Conservation (phyloP, 2,329 filamentous ascomycete genomes). For the Talaromyces verruculosus region DNA sequence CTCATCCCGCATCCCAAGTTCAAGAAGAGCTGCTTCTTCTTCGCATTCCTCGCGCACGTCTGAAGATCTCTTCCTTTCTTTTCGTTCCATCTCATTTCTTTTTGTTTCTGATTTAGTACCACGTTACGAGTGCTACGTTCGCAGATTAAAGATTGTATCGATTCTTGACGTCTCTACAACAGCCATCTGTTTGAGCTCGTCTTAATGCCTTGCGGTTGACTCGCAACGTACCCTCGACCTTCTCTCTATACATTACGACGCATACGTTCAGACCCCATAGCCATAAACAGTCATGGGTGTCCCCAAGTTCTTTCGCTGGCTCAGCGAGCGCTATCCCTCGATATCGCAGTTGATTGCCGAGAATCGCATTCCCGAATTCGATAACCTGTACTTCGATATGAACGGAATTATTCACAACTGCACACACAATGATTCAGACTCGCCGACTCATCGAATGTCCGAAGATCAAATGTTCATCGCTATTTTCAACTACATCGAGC, state of each 20-base stretch:
- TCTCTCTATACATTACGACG: conserved; percentile 18
- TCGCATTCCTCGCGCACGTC: background rate
- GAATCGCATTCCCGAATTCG: conserved; percentile 98
- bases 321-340: conserved; percentile 96
- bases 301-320: conserved; percentile 94
- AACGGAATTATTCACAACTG: conserved; percentile 99
- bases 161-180: background rate
- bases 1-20: background rate
- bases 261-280: conserved; percentile 24
- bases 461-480: conserved; percentile 99
- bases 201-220: conserved; percentile 24
- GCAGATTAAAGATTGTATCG: background rate
- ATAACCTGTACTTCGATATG: conserved; percentile 87
- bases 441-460: conserved; percentile 84
- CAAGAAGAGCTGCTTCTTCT: background rate
- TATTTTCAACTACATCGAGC: conserved; percentile 99
- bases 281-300: conserved; percentile 60
- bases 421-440: conserved; percentile 94
- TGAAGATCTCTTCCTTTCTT: conserved; percentile 6
- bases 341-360: conserved; percentile 98
- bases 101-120: background rate
- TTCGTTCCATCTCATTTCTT: background rate
- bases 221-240: conserved; percentile 1
- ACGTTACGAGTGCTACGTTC: background rate
- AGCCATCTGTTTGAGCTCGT: background rate